phyloP scores from a whole-genome alignment of 257 asterid species.

The Solanum okadae region DNA sequence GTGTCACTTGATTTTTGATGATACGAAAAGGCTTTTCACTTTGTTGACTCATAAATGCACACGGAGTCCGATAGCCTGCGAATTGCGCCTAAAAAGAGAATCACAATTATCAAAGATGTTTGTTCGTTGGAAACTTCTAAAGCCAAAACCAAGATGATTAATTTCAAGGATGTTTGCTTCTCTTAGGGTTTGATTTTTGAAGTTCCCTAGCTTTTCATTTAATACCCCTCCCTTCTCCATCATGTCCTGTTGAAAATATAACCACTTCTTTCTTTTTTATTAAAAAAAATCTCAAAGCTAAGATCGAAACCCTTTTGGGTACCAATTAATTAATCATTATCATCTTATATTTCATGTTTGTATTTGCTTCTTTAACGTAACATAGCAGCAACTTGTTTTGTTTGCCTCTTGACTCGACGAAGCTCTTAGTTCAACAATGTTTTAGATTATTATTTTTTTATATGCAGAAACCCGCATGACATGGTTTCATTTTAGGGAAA shows the following conservation, averaged over 20 bases:
- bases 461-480: no score
- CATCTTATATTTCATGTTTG: background rate
- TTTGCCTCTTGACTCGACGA: background rate
- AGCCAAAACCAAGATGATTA: background rate
- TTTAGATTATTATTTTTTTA: no score
- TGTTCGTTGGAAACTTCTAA: background rate
- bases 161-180: conserved; percentile 8
- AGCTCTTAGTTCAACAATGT: background rate
- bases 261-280: background rate
- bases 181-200: background rate
- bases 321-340: background rate
- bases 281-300: background rate
- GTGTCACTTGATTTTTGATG: background rate
- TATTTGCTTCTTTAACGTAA: background rate
- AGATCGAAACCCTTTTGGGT: background rate
- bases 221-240: background rate
- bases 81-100: background rate
- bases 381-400: background rate
- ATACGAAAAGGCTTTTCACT: background rate
- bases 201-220: background rate
- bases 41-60: conserved; percentile 16
- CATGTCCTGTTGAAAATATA: background rate
- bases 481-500: background rate
- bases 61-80: background rate
- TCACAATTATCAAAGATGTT: conserved; percentile 9